Evolutionary conservation across 139 green algal genomes (phyloP), one percentile per base, ranked within the genome.

Genomic region (Pseudopediastrum boryanum): DNA sequence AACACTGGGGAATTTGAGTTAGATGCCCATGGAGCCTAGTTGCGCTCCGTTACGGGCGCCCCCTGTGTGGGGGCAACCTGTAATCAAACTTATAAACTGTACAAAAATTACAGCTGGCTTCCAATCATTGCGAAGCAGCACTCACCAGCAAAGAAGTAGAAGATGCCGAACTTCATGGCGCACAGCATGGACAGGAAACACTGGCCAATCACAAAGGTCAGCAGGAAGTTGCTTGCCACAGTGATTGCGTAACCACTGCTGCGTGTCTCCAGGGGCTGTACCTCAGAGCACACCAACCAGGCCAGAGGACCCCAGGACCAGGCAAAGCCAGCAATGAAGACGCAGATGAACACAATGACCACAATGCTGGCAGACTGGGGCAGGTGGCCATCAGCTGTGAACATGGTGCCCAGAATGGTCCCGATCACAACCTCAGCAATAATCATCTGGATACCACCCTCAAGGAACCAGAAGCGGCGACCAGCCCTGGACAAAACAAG

Each of bases 201-300:
- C 83, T 94, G 88, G 38, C 90, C 90, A 23, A 94, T 92, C 33
- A 93, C 33, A 67, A 94, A 94, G 41, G 70, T 86, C 63, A 89
- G 75, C 35, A 88, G 73, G 74, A 90, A 91, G 84, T 94, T 94
- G 77, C 87, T 62, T 21, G 74, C 71, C 0, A 87, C 83, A 29
- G 72, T 79, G 51, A 90, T 66, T 23, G 74, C 82, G 36, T 72
- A 68, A 41, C 86, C 80, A 1, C 68, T 54, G 9, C 73, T 56
- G 13, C 75, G 75, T 6, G 42, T 80, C n/a, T 86, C 61, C 77
- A 92, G 54, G 2, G 85, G 80, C 43, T 92, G 82, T 16, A 92
- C 83, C 71, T 92, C 89, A 27, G 85, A 86, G 16, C 84, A n/a
- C n/a, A 36, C 23, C 3, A 36, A 31, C 25, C 59, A 67, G 59